These are phyloP conservation scores for Coccomyxa subellipsoidea DNA, from an alignment of 163 green algal genomes.

Conservation along the genomic window DNA sequence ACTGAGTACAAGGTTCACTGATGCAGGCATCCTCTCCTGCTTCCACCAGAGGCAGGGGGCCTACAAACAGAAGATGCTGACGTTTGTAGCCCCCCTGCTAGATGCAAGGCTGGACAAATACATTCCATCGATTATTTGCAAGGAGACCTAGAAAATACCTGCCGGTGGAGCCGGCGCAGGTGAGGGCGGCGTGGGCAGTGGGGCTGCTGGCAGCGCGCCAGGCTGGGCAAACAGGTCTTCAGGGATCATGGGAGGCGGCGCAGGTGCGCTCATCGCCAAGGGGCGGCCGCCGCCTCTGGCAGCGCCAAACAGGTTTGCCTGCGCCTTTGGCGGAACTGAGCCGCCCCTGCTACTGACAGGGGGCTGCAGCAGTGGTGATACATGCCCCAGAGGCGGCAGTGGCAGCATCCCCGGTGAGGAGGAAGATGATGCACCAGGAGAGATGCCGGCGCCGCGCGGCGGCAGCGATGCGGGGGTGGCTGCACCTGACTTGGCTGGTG, in stretches of 20 bases:
- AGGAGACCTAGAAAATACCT: neutral
- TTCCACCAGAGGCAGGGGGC: too few relatives aligned
- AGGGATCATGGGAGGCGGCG: constrained; percentile 6
- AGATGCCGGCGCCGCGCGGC: neutral
- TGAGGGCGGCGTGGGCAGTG: neutral
- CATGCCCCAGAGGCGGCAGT: neutral
- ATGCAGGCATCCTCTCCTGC: too few relatives aligned
- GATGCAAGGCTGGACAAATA: too few relatives aligned
- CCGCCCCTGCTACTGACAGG: neutral
- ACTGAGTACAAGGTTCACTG: neutral
- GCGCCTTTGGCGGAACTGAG: neutral
- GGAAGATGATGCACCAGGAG: neutral
- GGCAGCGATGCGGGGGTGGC: neutral
- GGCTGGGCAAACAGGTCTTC: neutral
- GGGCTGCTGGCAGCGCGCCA: neutral
- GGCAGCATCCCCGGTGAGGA: neutral
- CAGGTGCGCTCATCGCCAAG: neutral
- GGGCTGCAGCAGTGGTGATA: neutral
- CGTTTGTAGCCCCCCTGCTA: neutral
- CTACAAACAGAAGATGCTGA: neutral
- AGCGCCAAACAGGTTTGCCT: neutral
- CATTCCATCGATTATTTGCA: too few relatives aligned
- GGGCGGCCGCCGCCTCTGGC: neutral
- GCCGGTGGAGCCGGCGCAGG: neutral
- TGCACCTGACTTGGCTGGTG: neutral